Conservation (phyloP, 768 basidiomycete genomes). For the Scleroderma citrinum region DNA sequence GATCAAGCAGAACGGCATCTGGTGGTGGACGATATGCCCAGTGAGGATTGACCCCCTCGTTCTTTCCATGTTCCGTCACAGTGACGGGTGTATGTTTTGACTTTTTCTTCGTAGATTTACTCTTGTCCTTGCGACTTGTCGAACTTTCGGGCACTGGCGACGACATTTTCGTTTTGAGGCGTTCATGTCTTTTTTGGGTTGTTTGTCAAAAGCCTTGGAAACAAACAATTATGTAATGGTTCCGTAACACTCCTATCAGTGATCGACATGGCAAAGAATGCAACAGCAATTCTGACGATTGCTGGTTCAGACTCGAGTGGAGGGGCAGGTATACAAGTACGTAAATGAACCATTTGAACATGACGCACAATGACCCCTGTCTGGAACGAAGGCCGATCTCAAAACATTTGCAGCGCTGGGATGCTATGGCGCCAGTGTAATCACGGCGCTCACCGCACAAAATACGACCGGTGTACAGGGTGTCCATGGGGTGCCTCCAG, state of each 20-base stretch:
- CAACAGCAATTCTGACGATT: slow-evolving; percentile 54
- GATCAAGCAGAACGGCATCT: slow-evolving; percentile 44
- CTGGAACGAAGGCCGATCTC: slow-evolving; percentile 64
- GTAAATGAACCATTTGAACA: slow-evolving; percentile 1
- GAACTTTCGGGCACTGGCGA: slow-evolving; percentile 16
- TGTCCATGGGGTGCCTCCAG: slow-evolving; percentile 59
- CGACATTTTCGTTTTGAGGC: slow-evolving; percentile 13
- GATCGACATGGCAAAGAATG: slow-evolving; percentile 3
- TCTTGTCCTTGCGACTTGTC: slow-evolving; percentile 6
- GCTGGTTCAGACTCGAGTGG: slow-evolving; percentile 81
- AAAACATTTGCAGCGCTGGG: slow-evolving; percentile 75
- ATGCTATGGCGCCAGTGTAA: slow-evolving; percentile 75
- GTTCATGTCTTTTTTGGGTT: slow-evolving; percentile 10
- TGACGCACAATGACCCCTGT: background rate
- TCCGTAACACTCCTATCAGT: background rate
- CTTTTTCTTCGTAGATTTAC: slow-evolving; percentile 8
- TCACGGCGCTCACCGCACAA: slow-evolving; percentile 87
- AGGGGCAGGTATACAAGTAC: slow-evolving; percentile 86
- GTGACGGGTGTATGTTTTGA: slow-evolving; percentile 1
- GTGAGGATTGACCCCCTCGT: slow-evolving; percentile 48
- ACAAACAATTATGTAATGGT: slow-evolving; percentile 14
- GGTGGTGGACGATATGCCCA: slow-evolving; percentile 60
- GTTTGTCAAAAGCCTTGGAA: slow-evolving; percentile 25
- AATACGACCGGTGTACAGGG: slow-evolving; percentile 82
- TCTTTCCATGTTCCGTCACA: slow-evolving; percentile 31